Base-by-base conservation (phyloP, 805 yeast species). In the Scheffersomyces stipitis region DNA sequence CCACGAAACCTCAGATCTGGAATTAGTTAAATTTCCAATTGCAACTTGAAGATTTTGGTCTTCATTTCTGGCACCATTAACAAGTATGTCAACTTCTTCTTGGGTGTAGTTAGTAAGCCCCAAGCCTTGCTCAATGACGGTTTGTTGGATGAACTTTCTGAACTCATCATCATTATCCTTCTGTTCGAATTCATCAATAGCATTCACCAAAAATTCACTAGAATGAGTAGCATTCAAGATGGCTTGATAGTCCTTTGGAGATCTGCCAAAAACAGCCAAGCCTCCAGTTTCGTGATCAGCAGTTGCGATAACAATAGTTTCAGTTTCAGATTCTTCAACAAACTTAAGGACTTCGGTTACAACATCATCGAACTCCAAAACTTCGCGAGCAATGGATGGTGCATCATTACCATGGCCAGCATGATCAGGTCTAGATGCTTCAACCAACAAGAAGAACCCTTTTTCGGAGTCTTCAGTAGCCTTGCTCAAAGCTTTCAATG, bases 221-320 rank as follows among this genome's bases (percentile, higher is more conserved):
- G 95, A 83, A 52, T 83, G 87, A 8, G 76, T 67, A 14, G 86
- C 84, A 42, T 80, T 75, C 18, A 69, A 58, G 32, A 89, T 69
- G 14, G 76, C 85, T 54, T 83, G 96, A 55, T 88, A 87, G 1
- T 56, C 56, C 3, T 69, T 55, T 4, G 78, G 55, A 26, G 83
- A 59, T 66, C 88, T 96, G 60, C 88, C 77, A 0, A 95, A 86
- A 30, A 85, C 75, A 9, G 84, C 83, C 44, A 89, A 70, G 1
- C 96, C 96, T 43, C 96, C 96, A 18, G 96, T 89, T 58, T 89
- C 96, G 64, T 89, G 96, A 57, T 89, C 96, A 23, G 93, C 82
- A 2, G 96, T 87, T 15, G 89, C 78, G 28, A 89, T 67, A 28
- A 86, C 73, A 30, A 83, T 66, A 1, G 96, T 86, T 47, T 87